Conservation (phyloP, 805 yeast genomes). For the Kluyveromyces aestuarii region DNA sequence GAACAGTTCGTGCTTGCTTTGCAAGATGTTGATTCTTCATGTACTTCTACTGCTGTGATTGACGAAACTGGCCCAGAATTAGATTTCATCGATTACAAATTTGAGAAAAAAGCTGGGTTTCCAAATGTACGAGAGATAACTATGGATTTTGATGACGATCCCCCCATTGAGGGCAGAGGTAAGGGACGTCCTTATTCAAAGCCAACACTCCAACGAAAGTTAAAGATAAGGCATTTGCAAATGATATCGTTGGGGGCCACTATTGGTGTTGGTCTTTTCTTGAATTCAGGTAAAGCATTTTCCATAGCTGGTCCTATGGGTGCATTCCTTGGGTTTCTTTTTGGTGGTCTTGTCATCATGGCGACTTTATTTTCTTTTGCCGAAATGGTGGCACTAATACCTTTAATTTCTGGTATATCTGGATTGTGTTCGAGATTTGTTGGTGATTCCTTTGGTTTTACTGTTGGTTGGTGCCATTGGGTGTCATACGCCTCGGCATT, state of each 20-base stretch:
- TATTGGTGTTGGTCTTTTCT: slow-evolving; percentile 63
- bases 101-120: slow-evolving; percentile 3
- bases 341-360: slow-evolving; percentile 57
- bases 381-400: slow-evolving; percentile 72
- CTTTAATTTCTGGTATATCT: slow-evolving; percentile 70
- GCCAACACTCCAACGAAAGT: slow-evolving; percentile 39
- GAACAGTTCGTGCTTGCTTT: neutral
- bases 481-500: slow-evolving; percentile 60
- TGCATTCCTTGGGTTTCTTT: slow-evolving; percentile 52
- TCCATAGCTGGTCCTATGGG: slow-evolving; percentile 74
- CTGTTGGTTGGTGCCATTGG: slow-evolving; percentile 69
- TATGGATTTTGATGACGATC: neutral
- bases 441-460: slow-evolving; percentile 70
- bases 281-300: slow-evolving; percentile 65
- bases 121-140: neutral
- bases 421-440: slow-evolving; percentile 69
- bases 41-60: slow-evolving; percentile 5
- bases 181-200: neutral
- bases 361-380: slow-evolving; percentile 68
- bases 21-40: neutral
- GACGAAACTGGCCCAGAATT: slow-evolving; percentile 7
- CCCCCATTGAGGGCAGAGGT: neutral
- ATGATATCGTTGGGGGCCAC: slow-evolving; percentile 77
- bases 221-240: slow-evolving; percentile 59
- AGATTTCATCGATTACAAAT: slow-evolving; percentile 6